Base-by-base conservation (phyloP, 106 monocot species). In the Cymbidium sinense region DNA sequence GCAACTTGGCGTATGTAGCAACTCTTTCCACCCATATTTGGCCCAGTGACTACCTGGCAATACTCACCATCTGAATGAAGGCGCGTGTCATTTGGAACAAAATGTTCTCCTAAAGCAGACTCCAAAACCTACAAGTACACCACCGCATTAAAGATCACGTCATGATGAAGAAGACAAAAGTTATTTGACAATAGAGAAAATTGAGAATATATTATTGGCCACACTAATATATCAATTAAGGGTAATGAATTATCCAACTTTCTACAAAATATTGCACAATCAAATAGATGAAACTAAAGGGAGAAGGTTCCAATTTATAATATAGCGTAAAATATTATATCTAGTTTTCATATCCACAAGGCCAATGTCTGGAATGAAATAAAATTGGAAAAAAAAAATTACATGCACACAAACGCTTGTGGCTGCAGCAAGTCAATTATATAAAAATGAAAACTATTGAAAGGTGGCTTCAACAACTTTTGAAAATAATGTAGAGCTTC, bases 11-110 rank as follows among this genome's bases (percentile, higher is more conserved):
- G 90, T 91, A 99, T 99, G 74, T 99, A 99, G 58, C 95, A 99
- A 80, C 95, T 99, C 82, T 99, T 99, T 64, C 94, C 99, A 75
- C 99, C 99, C 99, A 99, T 99, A 70, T 99, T 99, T 78, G 99
- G 99, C 30, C 99, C 99, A n/a, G 92, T 95, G 35, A 99, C 84
- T 64, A 99, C 90, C 78, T 95, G 95, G 85, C 94, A 93, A 77
- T 77, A 80, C 43, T 99, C 95, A 43, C 82, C 80, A 85, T 89
- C 78, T 37, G 82, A 81, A 77, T 83, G 85, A 82, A 99, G 76
- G 35, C 83, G 52, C 21, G 95, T 95, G 34, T 99, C 95, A 93
- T 99, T 99, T 71, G 99, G 99, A 77, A 99, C 95, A 92, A 93
- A 99, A 79, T 79, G 89, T 41, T 90, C 92, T 52, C 87, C 87